Percentiles rank a stretch among this genome's conserved stretches.
phyloP scores from a whole-genome alignment of 2,329 filamentous ascomycete species.

The Talaromyces sp. region DNA sequence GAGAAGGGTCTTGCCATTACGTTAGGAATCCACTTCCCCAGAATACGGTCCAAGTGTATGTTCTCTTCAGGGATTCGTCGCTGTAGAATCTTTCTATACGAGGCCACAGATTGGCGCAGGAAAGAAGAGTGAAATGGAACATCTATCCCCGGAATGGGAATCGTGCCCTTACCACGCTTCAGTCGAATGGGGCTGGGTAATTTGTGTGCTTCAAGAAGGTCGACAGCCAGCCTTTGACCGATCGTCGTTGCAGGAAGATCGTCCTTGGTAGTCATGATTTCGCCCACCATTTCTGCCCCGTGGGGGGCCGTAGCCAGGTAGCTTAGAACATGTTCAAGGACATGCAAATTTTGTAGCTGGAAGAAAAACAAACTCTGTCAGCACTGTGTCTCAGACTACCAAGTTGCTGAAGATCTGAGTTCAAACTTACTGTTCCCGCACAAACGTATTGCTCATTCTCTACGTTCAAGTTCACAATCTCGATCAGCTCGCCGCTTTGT shows the following conservation, averaged over 20 bases:
- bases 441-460: constrained; percentile 68
- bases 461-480: constrained; percentile 95
- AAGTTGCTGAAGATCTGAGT: not conserved
- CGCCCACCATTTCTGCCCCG: not conserved
- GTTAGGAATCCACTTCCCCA: constrained; percentile 99
- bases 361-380: not conserved
- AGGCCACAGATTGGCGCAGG: constrained; percentile 94
- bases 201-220: not conserved
- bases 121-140: constrained; percentile 99
- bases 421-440: constrained; percentile 53
- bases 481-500: constrained; percentile 87
- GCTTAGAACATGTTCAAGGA: not conserved
- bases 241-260: not conserved
- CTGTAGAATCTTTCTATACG: constrained; percentile 93
- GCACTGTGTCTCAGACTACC: not conserved
- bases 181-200: constrained; percentile 55
- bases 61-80: constrained; percentile 99
- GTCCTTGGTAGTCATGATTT: constrained; percentile 7
- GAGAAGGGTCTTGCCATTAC: constrained; percentile 95
- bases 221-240: not conserved
- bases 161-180: constrained; percentile 92
- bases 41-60: constrained; percentile 91
- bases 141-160: constrained; percentile 86
- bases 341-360: constrained; percentile 5
- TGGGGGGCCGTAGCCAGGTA: not conserved